Conservation (phyloP, 495 filamentous ascomycete genomes). For the Corynascus novoguineensis region DNA sequence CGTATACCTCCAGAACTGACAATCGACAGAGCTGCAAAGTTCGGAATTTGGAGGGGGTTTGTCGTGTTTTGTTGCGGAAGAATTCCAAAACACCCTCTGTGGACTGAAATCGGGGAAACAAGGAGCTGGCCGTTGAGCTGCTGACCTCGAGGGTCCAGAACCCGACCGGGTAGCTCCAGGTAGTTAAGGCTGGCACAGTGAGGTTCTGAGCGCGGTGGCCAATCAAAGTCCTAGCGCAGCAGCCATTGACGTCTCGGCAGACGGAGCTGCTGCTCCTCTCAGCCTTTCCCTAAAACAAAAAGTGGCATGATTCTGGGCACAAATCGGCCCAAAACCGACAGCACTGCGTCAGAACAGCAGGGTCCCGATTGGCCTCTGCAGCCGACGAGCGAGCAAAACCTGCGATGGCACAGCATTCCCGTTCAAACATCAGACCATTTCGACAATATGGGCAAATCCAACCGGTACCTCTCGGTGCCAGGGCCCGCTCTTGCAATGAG, state of each 20-base stretch:
- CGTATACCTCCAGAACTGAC: too few species aligned
- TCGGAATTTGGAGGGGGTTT: too few species aligned
- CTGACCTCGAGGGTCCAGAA: background rate
- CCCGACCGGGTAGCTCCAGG: constrained; percentile 22
- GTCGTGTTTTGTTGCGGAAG: background rate
- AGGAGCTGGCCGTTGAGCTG: background rate
- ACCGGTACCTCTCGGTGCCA: constrained; percentile 17
- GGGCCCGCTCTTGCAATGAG: too few species aligned
- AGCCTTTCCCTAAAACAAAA: constrained; percentile 28
- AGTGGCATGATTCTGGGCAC: constrained; percentile 33
- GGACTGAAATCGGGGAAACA: background rate
- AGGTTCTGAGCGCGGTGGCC: background rate
- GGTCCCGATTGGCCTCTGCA: constrained; percentile 27
- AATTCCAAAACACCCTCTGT: constrained; percentile 10
- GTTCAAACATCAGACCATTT: constrained; percentile 28
- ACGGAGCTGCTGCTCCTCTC: constrained; percentile 12
- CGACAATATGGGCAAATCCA: constrained; percentile 14
- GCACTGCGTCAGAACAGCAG: constrained; percentile 27
- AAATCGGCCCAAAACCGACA: constrained; percentile 30
- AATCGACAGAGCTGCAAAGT: too few species aligned
- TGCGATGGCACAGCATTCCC: constrained; percentile 18
- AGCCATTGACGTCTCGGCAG: constrained; percentile 33
- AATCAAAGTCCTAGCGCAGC: constrained; percentile 17
- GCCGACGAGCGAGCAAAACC: constrained; percentile 6
- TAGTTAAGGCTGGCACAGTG: constrained; percentile 24